phyloP scores from a whole-genome alignment of 163 green algal genomes.

The Scenedesmus sp. region DNA sequence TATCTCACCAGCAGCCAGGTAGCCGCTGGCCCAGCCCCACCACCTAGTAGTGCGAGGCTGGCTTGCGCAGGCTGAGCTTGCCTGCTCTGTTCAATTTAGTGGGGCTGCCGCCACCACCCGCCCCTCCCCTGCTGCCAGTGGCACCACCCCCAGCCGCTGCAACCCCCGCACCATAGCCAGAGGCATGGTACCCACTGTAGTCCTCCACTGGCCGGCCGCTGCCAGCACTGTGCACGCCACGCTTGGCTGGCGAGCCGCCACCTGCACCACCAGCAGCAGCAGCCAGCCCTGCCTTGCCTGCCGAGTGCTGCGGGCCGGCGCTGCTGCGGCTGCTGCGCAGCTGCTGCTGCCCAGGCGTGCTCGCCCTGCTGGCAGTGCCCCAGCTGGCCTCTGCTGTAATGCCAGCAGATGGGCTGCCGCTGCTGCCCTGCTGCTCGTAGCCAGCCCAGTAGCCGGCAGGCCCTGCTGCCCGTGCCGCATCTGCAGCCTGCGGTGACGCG shows the following conservation, averaged over 20 bases:
- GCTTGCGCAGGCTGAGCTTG: slow-evolving; percentile 23
- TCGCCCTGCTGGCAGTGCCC: not conserved
- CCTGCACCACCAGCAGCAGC: not conserved
- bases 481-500: not conserved
- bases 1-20: not conserved
- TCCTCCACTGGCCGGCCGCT: not conserved
- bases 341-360: not conserved
- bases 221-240: not conserved
- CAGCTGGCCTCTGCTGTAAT: slow-evolving; percentile 5
- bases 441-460: not conserved
- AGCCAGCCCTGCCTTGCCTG: not conserved
- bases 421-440: not conserved
- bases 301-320: not conserved
- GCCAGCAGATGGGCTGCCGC: not conserved
- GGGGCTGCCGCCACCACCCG: not conserved
- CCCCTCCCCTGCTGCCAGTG: not conserved
- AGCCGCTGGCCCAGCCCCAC: not conserved
- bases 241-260: not conserved
- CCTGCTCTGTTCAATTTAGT: slow-evolving; percentile 8
- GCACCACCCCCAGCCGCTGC: not conserved
- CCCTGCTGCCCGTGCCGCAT: not conserved
- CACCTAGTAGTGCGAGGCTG: not conserved
- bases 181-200: not conserved
- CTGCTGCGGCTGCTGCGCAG: not conserved
- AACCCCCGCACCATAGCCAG: not conserved